phyloP scores from a whole-genome alignment of 1,284 basidiomycete genomes.

The Boletellus deceptivus region DNA sequence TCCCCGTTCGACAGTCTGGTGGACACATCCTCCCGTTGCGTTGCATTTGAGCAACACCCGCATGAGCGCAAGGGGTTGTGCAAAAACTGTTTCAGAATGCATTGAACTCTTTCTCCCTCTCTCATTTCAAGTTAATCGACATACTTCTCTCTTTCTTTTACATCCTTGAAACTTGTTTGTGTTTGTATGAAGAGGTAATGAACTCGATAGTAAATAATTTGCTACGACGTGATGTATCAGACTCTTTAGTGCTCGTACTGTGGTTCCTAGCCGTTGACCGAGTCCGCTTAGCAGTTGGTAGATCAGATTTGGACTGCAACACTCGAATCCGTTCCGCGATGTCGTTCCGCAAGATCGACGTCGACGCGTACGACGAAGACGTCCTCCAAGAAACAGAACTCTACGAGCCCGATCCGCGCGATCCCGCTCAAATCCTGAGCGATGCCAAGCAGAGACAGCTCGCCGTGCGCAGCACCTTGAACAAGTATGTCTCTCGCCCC shows the following conservation, averaged over 20 bases:
- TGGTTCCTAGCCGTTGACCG: too few relatives aligned
- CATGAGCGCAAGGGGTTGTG: slow-evolving; percentile 22
- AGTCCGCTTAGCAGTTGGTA: too few relatives aligned
- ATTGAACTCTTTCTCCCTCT: slow-evolving; percentile 4
- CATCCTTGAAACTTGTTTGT: too few relatives aligned
- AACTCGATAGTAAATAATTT: too few relatives aligned
- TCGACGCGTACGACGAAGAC: slow-evolving; percentile 94
- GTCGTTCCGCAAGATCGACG: slow-evolving; percentile 93
- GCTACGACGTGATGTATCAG: too few relatives aligned
- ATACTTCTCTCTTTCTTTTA: neutral
- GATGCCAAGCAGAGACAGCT: slow-evolving; percentile 76
- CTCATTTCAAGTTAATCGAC: too few relatives aligned
- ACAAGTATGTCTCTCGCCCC: slow-evolving; percentile 76
- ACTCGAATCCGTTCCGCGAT: slow-evolving; percentile 38
- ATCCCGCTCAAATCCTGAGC: slow-evolving; percentile 68
- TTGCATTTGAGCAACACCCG: slow-evolving; percentile 21
- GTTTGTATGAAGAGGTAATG: too few relatives aligned
- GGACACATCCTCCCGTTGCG: slow-evolving; percentile 23
- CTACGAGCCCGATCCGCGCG: slow-evolving; percentile 83
- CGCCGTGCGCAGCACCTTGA: slow-evolving; percentile 71
- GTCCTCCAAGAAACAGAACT: slow-evolving; percentile 82
- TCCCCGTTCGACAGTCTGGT: slow-evolving; percentile 35
- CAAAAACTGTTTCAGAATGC: slow-evolving; percentile 28
- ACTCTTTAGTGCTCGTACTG: too few relatives aligned
- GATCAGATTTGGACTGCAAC: too few relatives aligned